Evolutionary conservation across 768 basidiomycete species (phyloP), one percentile per base, ranked within the genome.

Genomic region (Chalciporus piperatus): DNA sequence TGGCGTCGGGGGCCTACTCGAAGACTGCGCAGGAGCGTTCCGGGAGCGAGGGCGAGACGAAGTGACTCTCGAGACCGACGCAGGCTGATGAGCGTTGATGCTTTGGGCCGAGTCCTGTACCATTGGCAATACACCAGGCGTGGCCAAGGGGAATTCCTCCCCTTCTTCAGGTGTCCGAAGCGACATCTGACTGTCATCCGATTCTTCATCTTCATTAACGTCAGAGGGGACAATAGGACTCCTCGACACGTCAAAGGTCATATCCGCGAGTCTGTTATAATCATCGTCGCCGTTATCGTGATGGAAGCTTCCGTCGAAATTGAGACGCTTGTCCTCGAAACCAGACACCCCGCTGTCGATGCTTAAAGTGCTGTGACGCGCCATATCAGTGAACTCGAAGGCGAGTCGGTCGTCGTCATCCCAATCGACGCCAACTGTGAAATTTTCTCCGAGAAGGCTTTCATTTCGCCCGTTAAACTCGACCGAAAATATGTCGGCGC

Each of bases 11-110:
- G 33, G 51, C 14, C 41, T 14, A 8, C 45, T 33, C n/a, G 41
- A 44, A 19, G 17, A 39, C 19, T 48, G 54, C 22, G 54, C 49
- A 3, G 58, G 51, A 14, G 48, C 22, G 17, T 43, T 56, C 43
- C 67, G 69, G 47, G 57, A 45, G 17, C 63, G 67, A 22, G 69
- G 68, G 12, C 60, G 57, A 43, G 57, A 64, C 14, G 67, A 68
- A 27, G 45, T 35, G 9, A 56, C 53, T 40, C 67, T 64, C 11
- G 57, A 58, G 1, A 66, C 58, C n/a, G 43, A 41, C n/a, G 55
- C 7, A 30, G 59, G 3, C 23, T 41, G 47, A 3, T 55, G 35
- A 33, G 51, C 27, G 10, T 38, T n/a, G 27, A 19, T 27, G 8
- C 28, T 14, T 28, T 35, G 46, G 16, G 30, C 22, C 4, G 41